Percentiles rank a stretch among this genome's conserved stretches.
phyloP scores from a whole-genome alignment of 2,329 filamentous ascomycete species.

The Ambrosiella beaveri region DNA sequence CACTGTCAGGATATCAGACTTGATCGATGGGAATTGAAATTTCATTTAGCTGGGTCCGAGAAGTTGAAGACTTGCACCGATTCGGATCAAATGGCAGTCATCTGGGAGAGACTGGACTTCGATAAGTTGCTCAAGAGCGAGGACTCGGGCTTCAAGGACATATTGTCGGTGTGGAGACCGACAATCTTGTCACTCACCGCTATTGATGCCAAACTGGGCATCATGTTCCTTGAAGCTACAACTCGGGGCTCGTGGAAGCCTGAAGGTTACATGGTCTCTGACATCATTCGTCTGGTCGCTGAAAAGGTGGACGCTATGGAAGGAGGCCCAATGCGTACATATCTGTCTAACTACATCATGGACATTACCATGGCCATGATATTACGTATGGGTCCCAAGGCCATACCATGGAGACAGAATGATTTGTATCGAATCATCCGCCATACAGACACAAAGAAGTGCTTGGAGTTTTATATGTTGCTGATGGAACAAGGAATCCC shows the following conservation, averaged over 20 bases:
- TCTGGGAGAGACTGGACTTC: slow-evolving; percentile 20
- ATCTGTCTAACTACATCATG: slow-evolving; percentile 17
- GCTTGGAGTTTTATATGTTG: slow-evolving; percentile 22
- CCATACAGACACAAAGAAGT: slow-evolving; percentile 18
- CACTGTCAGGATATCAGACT: slow-evolving; percentile 5
- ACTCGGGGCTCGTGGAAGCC: slow-evolving; percentile 6
- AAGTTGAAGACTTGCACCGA: neutral
- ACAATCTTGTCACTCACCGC: slow-evolving; percentile 4
- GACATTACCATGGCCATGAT: slow-evolving; percentile 14
- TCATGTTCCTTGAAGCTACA: slow-evolving; percentile 12
- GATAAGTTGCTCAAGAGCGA: neutral
- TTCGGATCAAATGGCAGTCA: slow-evolving; percentile 19
- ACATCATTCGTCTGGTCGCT: slow-evolving; percentile 4
- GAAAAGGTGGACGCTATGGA: neutral
- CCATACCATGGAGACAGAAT: slow-evolving; percentile 23
- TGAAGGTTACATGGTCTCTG: slow-evolving; percentile 8
- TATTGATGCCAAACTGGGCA: slow-evolving; percentile 2
- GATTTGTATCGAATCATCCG: slow-evolving; percentile 10
- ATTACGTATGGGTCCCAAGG: neutral
- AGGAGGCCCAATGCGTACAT: neutral
- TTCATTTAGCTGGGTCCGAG: neutral
- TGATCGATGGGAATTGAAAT: neutral
- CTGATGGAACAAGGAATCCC: slow-evolving; percentile 18
- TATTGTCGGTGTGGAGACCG: slow-evolving; percentile 6
- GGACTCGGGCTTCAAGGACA: neutral